These are phyloP conservation scores for Chlamydomonas reinhardtii DNA, from an alignment of 163 green algal genomes.

Conservation along the genomic window DNA sequence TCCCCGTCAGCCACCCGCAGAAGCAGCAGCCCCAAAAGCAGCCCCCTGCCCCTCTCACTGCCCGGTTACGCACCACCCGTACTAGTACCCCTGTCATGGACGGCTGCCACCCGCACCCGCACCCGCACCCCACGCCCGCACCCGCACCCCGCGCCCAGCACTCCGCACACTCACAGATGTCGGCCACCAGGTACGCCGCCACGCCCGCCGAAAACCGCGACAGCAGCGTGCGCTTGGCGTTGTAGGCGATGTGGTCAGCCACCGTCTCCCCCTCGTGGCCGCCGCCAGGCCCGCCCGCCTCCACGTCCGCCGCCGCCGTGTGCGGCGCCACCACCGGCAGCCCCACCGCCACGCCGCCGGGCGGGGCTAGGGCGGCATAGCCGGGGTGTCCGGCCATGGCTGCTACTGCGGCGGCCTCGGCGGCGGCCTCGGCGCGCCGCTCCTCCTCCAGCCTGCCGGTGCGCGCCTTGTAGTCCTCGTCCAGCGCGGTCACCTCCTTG, in stretches of 20 bases:
- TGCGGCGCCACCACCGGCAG: not conserved
- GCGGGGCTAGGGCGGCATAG: not conserved
- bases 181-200: constrained; percentile 7
- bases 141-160: not conserved
- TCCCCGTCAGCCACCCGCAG: too few relatives aligned
- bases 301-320: not conserved
- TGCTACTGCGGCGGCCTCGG: not conserved
- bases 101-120: too few relatives aligned
- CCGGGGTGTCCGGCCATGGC: not conserved
- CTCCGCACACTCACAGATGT: constrained; percentile 34
- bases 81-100: too few relatives aligned
- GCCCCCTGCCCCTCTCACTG: too few relatives aligned
- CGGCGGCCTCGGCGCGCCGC: not conserved
- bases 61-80: too few relatives aligned
- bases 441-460: constrained; percentile 24
- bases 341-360: not conserved
- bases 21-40: too few relatives aligned
- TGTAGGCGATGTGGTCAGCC: constrained; percentile 40
- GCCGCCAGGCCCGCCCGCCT: not conserved
- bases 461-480: constrained; percentile 37
- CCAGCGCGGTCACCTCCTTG: constrained; percentile 10
- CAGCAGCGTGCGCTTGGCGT: constrained; percentile 30
- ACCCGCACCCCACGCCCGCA: not conserved
- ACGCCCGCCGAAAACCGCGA: constrained; percentile 24
- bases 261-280: constrained; percentile 17